A percentile compares a stretch with the other conserved stretches of the same genome.
Conservation (phyloP, 257 asterid genomes). For the Parsonsia alboflavescens region DNA sequence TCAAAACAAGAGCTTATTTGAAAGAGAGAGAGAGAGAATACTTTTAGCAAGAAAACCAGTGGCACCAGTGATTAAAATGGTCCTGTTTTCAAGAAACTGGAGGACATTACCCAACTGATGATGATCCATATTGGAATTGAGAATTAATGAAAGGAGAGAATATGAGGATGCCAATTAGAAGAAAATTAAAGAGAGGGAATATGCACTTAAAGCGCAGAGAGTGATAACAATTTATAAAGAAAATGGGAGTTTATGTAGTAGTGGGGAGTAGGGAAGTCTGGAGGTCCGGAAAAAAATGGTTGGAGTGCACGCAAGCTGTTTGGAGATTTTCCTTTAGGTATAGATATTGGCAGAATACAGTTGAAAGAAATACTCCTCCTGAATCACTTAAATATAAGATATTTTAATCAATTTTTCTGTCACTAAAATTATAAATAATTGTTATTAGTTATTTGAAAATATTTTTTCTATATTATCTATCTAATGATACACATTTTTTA, state of each 20-base stretch:
- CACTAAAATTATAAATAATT: too few relatives aligned
- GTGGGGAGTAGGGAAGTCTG: not conserved
- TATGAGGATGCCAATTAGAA: not conserved
- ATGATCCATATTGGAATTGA: conserved; percentile 44
- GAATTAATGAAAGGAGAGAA: not conserved
- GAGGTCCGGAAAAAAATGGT: not conserved
- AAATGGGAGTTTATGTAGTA: not conserved
- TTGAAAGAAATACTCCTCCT: too few relatives aligned
- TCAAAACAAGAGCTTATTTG: not conserved
- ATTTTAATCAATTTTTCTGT: too few relatives aligned
- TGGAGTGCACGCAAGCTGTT: conserved; percentile 24
- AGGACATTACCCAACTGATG: conserved; percentile 39
- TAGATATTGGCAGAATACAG: conserved; percentile 10
- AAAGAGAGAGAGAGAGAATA: conserved; percentile 26
- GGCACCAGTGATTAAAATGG: conserved; percentile 71
- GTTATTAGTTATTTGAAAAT: too few relatives aligned
- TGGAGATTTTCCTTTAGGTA: not conserved
- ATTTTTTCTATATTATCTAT: too few relatives aligned
- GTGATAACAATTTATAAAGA: not conserved
- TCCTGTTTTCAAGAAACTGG: conserved; percentile 44
- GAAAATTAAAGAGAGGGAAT: not conserved
- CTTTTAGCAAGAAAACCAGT: conserved; percentile 90
- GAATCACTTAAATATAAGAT: too few relatives aligned
- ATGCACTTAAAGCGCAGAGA: not conserved
- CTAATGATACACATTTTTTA: too few relatives aligned